phyloP scores from a whole-genome alignment of 2,329 filamentous ascomycete genomes.

The Penicillium olsonii region DNA sequence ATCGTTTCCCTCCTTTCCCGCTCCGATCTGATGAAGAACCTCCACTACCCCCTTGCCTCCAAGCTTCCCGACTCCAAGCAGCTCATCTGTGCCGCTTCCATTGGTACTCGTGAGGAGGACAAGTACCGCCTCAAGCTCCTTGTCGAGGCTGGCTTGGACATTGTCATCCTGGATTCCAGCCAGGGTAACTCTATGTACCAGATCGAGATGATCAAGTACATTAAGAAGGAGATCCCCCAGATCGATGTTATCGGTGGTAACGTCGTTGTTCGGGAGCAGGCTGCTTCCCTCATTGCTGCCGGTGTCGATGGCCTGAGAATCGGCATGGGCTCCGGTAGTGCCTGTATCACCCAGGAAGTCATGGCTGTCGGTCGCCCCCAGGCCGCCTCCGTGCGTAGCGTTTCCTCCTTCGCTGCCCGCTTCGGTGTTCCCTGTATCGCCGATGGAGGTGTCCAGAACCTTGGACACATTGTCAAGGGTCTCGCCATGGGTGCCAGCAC shows the following conservation, averaged over 20 bases:
- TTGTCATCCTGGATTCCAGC: slow-evolving; percentile 92
- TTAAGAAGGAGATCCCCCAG: slow-evolving; percentile 81
- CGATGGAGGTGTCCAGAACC: slow-evolving; percentile 96
- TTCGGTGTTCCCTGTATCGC: slow-evolving; percentile 98
- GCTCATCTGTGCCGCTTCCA: slow-evolving; percentile 90
- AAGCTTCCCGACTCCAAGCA: slow-evolving; percentile 98
- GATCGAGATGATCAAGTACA: slow-evolving; percentile 96
- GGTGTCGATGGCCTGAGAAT: slow-evolving; percentile 96
- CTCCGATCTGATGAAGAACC: slow-evolving; percentile 97
- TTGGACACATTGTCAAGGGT: slow-evolving; percentile 98
- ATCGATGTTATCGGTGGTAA: slow-evolving; percentile 98
- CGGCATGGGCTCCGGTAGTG: slow-evolving; percentile 97
- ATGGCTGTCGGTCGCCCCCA: slow-evolving; percentile 98
- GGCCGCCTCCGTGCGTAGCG: slow-evolving; percentile 87
- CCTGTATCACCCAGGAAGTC: slow-evolving; percentile 98
- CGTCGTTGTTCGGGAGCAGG: slow-evolving; percentile 96
- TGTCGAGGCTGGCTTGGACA: slow-evolving; percentile 90
- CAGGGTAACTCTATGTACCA: slow-evolving; percentile 99
- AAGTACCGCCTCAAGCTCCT: slow-evolving; percentile 82
- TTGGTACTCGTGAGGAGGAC: slow-evolving; percentile 92
- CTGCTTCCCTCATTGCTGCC: slow-evolving; percentile 85
- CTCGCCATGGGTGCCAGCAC: slow-evolving; percentile 90
- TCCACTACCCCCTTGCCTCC: slow-evolving; percentile 92
- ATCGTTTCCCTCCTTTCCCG: slow-evolving; percentile 89
- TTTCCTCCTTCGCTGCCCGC: slow-evolving; percentile 82